Conservation (phyloP, 352 stramenopile species). For the Pythium folliculosum region DNA sequence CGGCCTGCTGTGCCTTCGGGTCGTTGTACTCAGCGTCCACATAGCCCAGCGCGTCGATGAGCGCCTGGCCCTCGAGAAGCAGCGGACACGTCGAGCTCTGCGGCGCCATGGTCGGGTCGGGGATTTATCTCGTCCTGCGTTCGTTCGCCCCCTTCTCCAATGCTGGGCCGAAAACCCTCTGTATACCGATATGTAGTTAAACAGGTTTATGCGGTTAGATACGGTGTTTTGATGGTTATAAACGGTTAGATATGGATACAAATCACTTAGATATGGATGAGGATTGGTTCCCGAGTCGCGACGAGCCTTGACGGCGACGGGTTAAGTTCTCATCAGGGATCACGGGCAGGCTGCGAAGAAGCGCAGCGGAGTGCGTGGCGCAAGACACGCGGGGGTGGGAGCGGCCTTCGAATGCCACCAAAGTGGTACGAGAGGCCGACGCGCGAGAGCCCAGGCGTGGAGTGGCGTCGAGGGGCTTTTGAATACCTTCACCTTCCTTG, state of each 20-base stretch:
- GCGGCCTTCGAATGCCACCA: neutral
- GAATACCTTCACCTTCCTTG: constrained; percentile 78
- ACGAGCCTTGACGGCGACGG: constrained; percentile 32
- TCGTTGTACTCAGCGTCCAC: constrained; percentile 69
- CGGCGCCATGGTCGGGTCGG: constrained; percentile 25
- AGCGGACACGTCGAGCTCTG: constrained; percentile 49
- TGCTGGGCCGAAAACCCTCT: neutral
- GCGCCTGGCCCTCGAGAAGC: constrained; percentile 55
- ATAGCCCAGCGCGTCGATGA: constrained; percentile 79
- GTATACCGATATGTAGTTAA: constrained; percentile 7
- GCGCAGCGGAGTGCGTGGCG: constrained; percentile 18
- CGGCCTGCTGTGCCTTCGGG: constrained; percentile 42
- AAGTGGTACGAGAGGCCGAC: neutral
- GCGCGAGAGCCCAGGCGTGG: constrained; percentile 1
- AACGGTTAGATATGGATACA: constrained; percentile 5
- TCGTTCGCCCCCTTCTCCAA: neutral
- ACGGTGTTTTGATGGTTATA: no score
- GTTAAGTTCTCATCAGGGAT: constrained; percentile 64
- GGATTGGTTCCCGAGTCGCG: constrained; percentile 47
- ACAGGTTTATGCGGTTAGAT: no score
- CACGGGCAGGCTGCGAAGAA: neutral
- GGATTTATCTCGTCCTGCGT: no score
- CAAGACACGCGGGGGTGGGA: constrained; percentile 23
- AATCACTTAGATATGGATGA: constrained; percentile 39
- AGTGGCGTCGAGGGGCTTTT: constrained; percentile 18